Evolutionary conservation across 495 filamentous ascomycete genomes (phyloP), one percentile per base, ranked within the genome.

Genomic region (Penicillium coprophilum): DNA sequence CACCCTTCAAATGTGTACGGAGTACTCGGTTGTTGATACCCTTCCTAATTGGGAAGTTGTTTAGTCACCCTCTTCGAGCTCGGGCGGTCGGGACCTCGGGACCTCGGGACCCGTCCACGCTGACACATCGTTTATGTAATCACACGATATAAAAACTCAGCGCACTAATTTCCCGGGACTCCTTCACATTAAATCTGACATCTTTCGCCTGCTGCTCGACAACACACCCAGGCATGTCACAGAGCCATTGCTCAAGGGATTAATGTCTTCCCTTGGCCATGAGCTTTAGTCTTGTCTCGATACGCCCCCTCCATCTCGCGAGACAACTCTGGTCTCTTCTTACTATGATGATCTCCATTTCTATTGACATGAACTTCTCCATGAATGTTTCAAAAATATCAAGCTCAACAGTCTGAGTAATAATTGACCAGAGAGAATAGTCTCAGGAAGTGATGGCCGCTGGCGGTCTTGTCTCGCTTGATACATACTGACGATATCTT

Each of bases 341-440:
- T 50, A 64, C 64, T 58, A 64, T 70, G 69, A 71, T 73, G 67
- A 70, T 53, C 50, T 55, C 49, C 21, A 36, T 48, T 64, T 66
- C 48, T 61, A 58, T 63, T 65, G 65, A 64, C 60, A 65, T 60
- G 64, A 70, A 56, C 36, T 58, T 56, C 61, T 58, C 61, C 32
- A 57, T 67, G 66, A 59, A 57, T 65, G 62, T 57, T 57, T 46
- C 58, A 63, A 65, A 56, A 53, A 56, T 59, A 62, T 67, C 66
- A 71, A 72, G 69, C 66, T 71, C 71, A 69, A 71, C 66, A 70
- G 65, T 71, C 69, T 69, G 63, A 67, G 71, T 71, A 55, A 52
- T 62, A 46, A 24, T 53, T 39, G 41, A 45, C 51, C 61, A 54
- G 50, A 53, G 50, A 53, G 41, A 20, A 45, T 9, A 34, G 27